Evolutionary conservation across 257 asterid genomes (phyloP), one percentile per base, ranked within the genome.

Genomic region (Euphrasia confusa): DNA sequence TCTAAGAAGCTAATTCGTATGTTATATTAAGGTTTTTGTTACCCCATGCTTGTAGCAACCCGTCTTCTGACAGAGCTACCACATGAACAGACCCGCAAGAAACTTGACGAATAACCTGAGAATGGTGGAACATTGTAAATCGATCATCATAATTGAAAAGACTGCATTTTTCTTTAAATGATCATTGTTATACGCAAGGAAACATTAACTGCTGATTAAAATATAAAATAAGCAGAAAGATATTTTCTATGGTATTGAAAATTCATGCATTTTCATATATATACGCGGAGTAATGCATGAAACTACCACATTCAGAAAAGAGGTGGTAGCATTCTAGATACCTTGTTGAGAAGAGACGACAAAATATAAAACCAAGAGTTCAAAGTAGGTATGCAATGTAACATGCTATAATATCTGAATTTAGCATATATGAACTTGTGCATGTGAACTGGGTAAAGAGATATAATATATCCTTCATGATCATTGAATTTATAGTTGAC

Each of bases 81-180:
- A 81, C 94, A 44, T 93, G 99, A 83, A 68, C 96, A 76, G 97
- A 94, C 58, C 99, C 99, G 76, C 99, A 93, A 52, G 97, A 87
- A 71, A 93, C 94, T 81, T 93, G 96, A 65, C 74, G 76, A 79
- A 93, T 82, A 68, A 75, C 82, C 99, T 92, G 79, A 60, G 85
- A 58, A 17, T 30, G n/a, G 48, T 47, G 66, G 54, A 44, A 40
- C 5, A 39, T n/a, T n/a, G 11, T 15, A 26, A 35, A 49, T 17
- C 35, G 17, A 40, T 50, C 35, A 21, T 40, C 35, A 54, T 33
- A 10, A 15, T 18, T 47, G 14, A 40, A 1, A 53, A 40, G 50
- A 70, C 28, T n/a, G 6, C 13, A 33, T 21, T 21, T 21, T 21
- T 21, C 1, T 21, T 21, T 21, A 28, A 2, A 52, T 6, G 9